Evolutionary conservation across 2,329 filamentous ascomycete genomes (phyloP).

Genomic region (Apiospora rasikravindrae): DNA sequence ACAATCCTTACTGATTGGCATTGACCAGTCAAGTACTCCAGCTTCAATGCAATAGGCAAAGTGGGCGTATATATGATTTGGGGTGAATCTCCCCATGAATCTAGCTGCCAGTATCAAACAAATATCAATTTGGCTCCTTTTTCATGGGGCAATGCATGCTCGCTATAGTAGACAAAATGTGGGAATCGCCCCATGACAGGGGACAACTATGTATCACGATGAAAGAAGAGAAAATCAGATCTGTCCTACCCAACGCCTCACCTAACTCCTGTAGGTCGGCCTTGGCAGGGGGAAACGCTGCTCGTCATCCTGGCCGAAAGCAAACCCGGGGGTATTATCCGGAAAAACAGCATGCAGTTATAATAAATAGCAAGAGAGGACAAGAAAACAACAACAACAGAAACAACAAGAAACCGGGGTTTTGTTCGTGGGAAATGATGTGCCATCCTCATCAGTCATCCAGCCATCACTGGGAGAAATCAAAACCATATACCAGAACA

Average conservation of each 20-base stretch:
- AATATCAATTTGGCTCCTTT: slow-evolving; percentile 9
- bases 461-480: not conserved
- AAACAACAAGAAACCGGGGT: not conserved
- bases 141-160: slow-evolving; percentile 4
- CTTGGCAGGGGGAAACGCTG: not conserved
- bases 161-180: slow-evolving; percentile 1
- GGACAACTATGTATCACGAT: not conserved
- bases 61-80: not conserved
- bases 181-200: not conserved
- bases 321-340: slow-evolving; percentile 33
- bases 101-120: not conserved
- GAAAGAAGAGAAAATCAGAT: slow-evolving; percentile 1
- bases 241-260: slow-evolving; percentile 8
- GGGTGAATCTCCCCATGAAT: not conserved
- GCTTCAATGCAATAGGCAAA: not conserved
- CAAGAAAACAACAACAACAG: slow-evolving; percentile 11
- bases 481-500: not conserved
- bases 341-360: slow-evolving; percentile 30
- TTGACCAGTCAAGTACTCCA: not conserved
- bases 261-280: slow-evolving; percentile 8
- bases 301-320: slow-evolving; percentile 5
- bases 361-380: slow-evolving; percentile 20
- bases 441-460: not conserved
- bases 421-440: not conserved
- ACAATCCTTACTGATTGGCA: not conserved